These are phyloP conservation scores for Moniliella sp. DNA, from an alignment of 1,284 basidiomycete genomes.

Conservation along the genomic window DNA sequence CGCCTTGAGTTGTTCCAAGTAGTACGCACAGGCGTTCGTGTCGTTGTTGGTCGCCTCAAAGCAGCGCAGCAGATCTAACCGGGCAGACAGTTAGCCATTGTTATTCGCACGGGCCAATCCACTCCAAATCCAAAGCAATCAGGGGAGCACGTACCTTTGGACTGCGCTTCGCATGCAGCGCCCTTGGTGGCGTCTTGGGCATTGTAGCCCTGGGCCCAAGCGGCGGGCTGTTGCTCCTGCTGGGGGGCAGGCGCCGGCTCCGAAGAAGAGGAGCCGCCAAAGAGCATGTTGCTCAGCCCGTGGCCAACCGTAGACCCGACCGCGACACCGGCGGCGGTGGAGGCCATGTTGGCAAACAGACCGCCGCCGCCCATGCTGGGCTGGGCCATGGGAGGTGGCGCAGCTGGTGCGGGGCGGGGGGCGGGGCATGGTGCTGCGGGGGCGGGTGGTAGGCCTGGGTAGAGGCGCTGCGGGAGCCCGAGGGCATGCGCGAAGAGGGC, in stretches of 20 bases:
- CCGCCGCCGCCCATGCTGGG: slow-evolving; percentile 14
- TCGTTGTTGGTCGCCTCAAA: slow-evolving; percentile 34
- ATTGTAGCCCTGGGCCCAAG: slow-evolving; percentile 7
- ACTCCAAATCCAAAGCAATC: no score
- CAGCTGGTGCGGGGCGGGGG: slow-evolving; percentile 1
- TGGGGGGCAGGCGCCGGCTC: slow-evolving; percentile 32
- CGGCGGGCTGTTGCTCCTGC: slow-evolving; percentile 16
- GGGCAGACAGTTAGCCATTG: no score
- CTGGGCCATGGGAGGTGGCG: slow-evolving; percentile 4
- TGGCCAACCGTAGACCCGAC: slow-evolving; percentile 63
- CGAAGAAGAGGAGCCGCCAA: slow-evolving; percentile 43
- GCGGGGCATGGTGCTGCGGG: slow-evolving; percentile 6
- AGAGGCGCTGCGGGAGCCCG: slow-evolving; percentile 24
- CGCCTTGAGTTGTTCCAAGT: slow-evolving; percentile 38
- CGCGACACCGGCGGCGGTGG: slow-evolving; percentile 66
- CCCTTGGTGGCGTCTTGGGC: no score
- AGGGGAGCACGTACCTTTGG: no score
- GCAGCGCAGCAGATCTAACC: slow-evolving; percentile 8
- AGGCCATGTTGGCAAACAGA: slow-evolving; percentile 39
- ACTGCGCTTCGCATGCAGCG: no score
- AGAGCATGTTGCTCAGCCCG: slow-evolving; percentile 61
- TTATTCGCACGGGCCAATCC: no score
- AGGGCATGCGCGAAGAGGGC: no score
- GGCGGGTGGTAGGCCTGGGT: slow-evolving; percentile 10
- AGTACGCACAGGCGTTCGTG: slow-evolving; percentile 41